Percentiles rank a stretch among this genome's conserved stretches.
Conservation (phyloP, 768 basidiomycete genomes). For the Leccinum subtestaceum region DNA sequence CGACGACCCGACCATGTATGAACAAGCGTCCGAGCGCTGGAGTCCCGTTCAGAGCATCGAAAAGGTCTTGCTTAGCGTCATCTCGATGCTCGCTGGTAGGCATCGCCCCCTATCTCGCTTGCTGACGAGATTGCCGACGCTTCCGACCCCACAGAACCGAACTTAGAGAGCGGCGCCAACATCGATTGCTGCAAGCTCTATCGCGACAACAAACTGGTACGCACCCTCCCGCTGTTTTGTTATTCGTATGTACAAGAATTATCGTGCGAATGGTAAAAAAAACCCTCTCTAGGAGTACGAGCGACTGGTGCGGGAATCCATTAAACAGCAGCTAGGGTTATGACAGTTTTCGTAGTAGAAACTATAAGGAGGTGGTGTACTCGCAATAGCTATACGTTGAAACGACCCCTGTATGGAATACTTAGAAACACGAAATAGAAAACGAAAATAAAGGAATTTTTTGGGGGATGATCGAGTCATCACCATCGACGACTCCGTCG, state of each 20-base stretch:
- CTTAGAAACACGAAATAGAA: constrained; percentile 1
- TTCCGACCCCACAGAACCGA: constrained; percentile 63
- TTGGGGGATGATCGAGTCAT: neutral
- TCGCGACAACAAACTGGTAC: constrained; percentile 72
- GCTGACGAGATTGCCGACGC: neutral
- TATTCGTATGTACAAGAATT: neutral
- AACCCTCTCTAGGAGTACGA: constrained; percentile 69
- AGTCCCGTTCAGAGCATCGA: constrained; percentile 98
- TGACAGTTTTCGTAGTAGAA: constrained; percentile 30
- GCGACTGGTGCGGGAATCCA: constrained; percentile 75
- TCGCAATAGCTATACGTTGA: constrained; percentile 7
- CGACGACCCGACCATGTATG: constrained; percentile 90
- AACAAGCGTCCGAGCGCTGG: constrained; percentile 95
- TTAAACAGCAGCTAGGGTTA: constrained; percentile 82
- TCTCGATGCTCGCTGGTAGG: constrained; percentile 94
- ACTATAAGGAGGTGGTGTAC: constrained; percentile 16
- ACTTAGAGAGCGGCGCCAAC: constrained; percentile 96
- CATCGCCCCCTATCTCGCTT: neutral
- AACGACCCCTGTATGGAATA: constrained; percentile 1
- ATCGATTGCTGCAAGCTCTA: constrained; percentile 97
- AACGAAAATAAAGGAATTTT: neutral
- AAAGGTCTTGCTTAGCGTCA: constrained; percentile 93
- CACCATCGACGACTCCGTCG: constrained; percentile 31
- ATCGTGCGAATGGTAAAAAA: neutral
- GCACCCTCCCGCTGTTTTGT: constrained; percentile 11